Conservation (phyloP, 2,329 filamentous ascomycete species). For the Exophiala phaeomuriformis region DNA sequence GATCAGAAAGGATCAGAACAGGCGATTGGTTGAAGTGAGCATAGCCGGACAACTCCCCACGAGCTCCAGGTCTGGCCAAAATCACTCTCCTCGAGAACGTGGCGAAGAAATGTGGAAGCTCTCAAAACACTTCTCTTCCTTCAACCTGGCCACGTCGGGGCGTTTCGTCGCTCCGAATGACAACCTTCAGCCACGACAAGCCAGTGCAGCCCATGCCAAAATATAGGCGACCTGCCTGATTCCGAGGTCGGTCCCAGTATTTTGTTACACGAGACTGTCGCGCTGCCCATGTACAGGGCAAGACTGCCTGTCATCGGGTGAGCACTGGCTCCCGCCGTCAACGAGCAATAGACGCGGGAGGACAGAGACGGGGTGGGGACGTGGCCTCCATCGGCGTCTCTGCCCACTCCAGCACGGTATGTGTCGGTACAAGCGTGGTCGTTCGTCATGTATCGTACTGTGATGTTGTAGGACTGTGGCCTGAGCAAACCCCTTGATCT, state of each 20-base stretch:
- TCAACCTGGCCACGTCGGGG: too few species aligned
- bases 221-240: background rate
- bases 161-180: too few species aligned
- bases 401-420: background rate
- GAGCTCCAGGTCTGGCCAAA: too few species aligned
- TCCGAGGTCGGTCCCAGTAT: background rate
- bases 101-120: too few species aligned
- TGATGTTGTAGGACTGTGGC: background rate
- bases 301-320: conserved; percentile 1
- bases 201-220: background rate
- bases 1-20: too few species aligned
- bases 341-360: background rate
- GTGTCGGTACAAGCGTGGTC: background rate
- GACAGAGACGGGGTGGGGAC: background rate
- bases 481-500: conserved; percentile 10
- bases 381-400: background rate
- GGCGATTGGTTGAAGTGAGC: too few species aligned
- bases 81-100: too few species aligned
- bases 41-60: too few species aligned
- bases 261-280: background rate
- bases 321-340: conserved; percentile 8
- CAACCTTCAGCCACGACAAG: too few species aligned
- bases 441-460: background rate
- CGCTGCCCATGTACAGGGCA: background rate
- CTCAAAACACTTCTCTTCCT: too few species aligned